Evolutionary conservation across 2,329 filamentous ascomycete genomes (phyloP).

Genomic region (Chrysoporthe cubensis): DNA sequence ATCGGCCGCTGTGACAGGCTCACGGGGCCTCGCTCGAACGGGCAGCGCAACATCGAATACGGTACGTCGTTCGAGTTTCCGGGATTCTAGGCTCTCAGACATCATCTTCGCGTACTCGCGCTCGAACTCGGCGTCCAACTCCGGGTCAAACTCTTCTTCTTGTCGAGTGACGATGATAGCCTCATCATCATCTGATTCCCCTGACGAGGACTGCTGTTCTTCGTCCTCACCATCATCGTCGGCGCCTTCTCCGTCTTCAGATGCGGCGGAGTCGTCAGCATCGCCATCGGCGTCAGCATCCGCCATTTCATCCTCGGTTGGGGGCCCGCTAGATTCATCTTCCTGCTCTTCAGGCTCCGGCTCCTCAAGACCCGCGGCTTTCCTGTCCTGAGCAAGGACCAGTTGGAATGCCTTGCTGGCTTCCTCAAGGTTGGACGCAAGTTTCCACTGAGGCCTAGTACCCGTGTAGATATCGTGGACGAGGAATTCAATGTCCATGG

Average conservation of each 20-base stretch:
- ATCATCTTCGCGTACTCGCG: slow-evolving; percentile 98
- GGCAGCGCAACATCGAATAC: slow-evolving; percentile 97
- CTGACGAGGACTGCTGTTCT: slow-evolving; percentile 52
- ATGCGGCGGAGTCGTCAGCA: slow-evolving; percentile 57
- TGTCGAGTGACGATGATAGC: slow-evolving; percentile 89
- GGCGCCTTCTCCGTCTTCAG: slow-evolving; percentile 59
- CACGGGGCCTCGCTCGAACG: slow-evolving; percentile 73
- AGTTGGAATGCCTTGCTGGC: slow-evolving; percentile 82
- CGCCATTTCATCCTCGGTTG: slow-evolving; percentile 76
- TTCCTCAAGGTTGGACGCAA: slow-evolving; percentile 79
- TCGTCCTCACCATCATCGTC: slow-evolving; percentile 62
- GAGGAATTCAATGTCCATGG: slow-evolving; percentile 97
- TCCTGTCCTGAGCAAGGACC: slow-evolving; percentile 89
- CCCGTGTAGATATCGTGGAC: slow-evolving; percentile 88
- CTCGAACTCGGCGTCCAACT: slow-evolving; percentile 96
- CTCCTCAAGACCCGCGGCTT: slow-evolving; percentile 73
- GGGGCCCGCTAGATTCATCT: slow-evolving; percentile 69
- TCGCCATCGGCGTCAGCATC: slow-evolving; percentile 59
- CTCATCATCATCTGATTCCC: slow-evolving; percentile 80
- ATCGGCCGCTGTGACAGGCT: slow-evolving; percentile 47
- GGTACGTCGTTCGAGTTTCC: slow-evolving; percentile 93
- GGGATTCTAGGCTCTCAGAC: slow-evolving; percentile 92
- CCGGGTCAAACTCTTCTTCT: slow-evolving; percentile 87
- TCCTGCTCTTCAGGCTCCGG: slow-evolving; percentile 69
- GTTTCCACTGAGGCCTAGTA: slow-evolving; percentile 89